Conservation (phyloP, 164 flowering plant species). For the Annona squamosa region DNA sequence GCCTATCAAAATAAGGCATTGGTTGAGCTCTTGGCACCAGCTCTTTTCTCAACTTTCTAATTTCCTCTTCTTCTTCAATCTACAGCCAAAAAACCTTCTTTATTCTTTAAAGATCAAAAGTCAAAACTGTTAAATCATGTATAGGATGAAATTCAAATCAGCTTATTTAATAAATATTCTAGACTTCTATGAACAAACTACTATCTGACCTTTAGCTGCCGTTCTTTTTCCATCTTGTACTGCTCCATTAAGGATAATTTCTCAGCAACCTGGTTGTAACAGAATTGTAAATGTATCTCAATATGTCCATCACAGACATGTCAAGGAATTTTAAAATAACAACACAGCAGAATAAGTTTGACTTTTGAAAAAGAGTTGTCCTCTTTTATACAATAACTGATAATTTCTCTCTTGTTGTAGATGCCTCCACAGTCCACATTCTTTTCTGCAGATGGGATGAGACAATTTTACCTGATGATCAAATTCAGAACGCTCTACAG, state of each 20-base stretch:
- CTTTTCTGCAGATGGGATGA: neutral
- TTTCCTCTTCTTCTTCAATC: slow-evolving; percentile 88
- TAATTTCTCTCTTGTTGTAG: neutral
- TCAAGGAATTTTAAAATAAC: neutral
- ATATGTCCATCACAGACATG: neutral
- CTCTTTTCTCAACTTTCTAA: slow-evolving; percentile 76
- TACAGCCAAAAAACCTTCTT: slow-evolving; percentile 17
- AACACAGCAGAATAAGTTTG: too few relatives aligned
- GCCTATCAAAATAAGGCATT: slow-evolving; percentile 95
- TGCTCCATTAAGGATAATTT: slow-evolving; percentile 64
- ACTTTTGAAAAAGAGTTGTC: too few relatives aligned
- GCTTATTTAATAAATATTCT: too few relatives aligned
- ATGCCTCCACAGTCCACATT: neutral
- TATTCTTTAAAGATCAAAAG: neutral
- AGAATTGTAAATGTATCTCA: neutral
- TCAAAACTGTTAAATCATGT: neutral
- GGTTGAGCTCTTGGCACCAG: slow-evolving; percentile 95
- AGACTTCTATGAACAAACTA: too few relatives aligned
- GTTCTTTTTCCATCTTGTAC: slow-evolving; percentile 69
- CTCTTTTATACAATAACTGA: too few relatives aligned
- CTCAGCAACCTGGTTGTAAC: slow-evolving; percentile 52
- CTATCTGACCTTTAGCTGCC: slow-evolving; percentile 62
- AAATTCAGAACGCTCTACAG: slow-evolving; percentile 85
- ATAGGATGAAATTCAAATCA: neutral
- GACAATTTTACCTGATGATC: slow-evolving; percentile 56